Conservation (phyloP, 306 rosid genomes). For the Lathyrus sativus region DNA sequence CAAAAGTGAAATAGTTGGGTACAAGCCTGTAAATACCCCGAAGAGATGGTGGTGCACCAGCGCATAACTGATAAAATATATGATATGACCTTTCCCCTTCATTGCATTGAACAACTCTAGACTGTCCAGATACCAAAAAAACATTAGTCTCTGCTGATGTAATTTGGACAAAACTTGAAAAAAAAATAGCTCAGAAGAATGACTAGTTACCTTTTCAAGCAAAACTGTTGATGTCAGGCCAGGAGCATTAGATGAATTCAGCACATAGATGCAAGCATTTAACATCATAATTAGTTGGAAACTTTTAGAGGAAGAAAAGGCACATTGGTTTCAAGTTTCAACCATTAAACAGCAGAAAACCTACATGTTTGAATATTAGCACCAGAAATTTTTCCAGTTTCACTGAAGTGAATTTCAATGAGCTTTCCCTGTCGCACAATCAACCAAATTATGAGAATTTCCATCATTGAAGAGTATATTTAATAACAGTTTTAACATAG, state of each 20-base stretch:
- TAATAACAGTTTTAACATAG: slow-evolving; percentile 14
- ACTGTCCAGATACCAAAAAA: slow-evolving; percentile 53
- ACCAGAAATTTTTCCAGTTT: slow-evolving; percentile 89
- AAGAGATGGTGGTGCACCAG: slow-evolving; percentile 78
- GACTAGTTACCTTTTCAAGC: slow-evolving; percentile 81
- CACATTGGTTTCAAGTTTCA: slow-evolving; percentile 20
- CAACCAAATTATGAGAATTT: slow-evolving; percentile 37
- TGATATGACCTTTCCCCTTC: slow-evolving; percentile 95
- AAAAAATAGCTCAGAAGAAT: slow-evolving; percentile 30
- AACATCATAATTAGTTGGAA: slow-evolving; percentile 46
- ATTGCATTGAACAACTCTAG: slow-evolving; percentile 93
- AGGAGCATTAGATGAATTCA: slow-evolving; percentile 34
- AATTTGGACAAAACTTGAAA: slow-evolving; percentile 24
- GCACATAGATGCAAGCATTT: slow-evolving; percentile 37
- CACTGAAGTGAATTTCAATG: slow-evolving; percentile 91
- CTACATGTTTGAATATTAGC: slow-evolving; percentile 93
- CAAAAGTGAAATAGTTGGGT: slow-evolving; percentile 3
- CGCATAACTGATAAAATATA: slow-evolving; percentile 92
- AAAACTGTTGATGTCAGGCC: slow-evolving; percentile 57
- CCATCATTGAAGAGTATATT: slow-evolving; percentile 12
- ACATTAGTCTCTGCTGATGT: slow-evolving; percentile 32
- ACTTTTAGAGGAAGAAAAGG: slow-evolving; percentile 25
- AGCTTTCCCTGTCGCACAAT: slow-evolving; percentile 77
- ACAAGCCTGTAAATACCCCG: slow-evolving; percentile 51
- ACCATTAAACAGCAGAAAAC: slow-evolving; percentile 44